Conservation (phyloP, 169 alveolate genomes). For the Plasmodium vinckei region DNA sequence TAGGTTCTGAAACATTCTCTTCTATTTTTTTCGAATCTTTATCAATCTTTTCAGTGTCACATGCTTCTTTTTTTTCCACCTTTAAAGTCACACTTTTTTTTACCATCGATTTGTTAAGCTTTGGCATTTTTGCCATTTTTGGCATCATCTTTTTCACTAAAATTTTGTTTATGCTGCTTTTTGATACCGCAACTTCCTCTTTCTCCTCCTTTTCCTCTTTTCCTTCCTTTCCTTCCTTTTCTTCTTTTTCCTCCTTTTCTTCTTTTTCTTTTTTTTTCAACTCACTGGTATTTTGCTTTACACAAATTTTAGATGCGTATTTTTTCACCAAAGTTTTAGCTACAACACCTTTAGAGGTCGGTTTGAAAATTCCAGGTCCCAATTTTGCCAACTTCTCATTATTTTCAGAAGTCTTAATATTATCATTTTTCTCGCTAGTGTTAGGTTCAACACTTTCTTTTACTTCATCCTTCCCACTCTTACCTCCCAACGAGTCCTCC, state of each 20-base stretch:
- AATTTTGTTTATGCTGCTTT: background rate
- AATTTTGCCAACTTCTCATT: no score
- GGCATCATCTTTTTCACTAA: no score
- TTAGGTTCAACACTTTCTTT: no score
- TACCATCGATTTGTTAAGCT: background rate
- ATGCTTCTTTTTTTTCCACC: background rate
- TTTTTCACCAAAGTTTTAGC: background rate
- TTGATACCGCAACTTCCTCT: background rate
- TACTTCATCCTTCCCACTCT: no score
- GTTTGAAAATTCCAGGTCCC: no score
- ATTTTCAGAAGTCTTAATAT: no score
- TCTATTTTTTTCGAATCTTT: background rate
- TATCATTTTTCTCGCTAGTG: no score
- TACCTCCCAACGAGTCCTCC: no score
- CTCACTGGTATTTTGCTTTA: background rate
- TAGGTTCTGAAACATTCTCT: background rate
- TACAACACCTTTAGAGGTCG: background rate
- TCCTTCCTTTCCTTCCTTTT: background rate
- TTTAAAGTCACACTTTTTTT: background rate
- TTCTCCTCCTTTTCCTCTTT: conserved; percentile 1
- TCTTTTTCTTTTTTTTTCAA: background rate
- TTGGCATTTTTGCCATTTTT: no score
- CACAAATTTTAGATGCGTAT: background rate
- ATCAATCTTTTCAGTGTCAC: background rate
- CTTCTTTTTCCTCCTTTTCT: background rate